Base-by-base conservation (phyloP, 208 protist genomes). In the Leishmania major region DNA sequence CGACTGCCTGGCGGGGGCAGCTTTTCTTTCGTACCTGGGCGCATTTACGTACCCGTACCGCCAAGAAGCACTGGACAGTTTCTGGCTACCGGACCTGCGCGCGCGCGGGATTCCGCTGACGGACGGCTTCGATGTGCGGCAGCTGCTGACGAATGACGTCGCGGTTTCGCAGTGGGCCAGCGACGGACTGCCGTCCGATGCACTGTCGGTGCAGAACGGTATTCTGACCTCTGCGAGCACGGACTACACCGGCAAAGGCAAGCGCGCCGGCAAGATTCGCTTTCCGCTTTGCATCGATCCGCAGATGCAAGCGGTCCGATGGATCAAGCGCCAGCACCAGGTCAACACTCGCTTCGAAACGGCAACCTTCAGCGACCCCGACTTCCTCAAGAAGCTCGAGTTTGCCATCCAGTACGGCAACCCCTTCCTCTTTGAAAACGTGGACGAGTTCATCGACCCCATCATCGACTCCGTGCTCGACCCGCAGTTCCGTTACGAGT, bases 211-310 rank as follows among this genome's bases (percentile, higher is more conserved):
- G 51, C 98, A 99, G 86, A 99, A 99, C 88, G 99, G 99, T 84
- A 99, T 99, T 71, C 90, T 99, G 35, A 99, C 98, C 17, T 94
- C 92, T 19, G 88, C 99, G 67, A 96, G 93, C 73, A 97, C 92
- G 40, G 88, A 95, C 84, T 91, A 92, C 84, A 91, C 88, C 60
- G 94, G 93, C 37, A 94, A 92, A 73, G 94, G 93, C 62, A 94
- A 91, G 81, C 91, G 91, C 35, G 86, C 92, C 13, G 93, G 94
- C 53, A 94, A 94, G 83, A 94, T 97, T 71, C 94, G 98, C 47
- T 99, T 99, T 84, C 99, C 99, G 47, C 93, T 99, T 51, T 99
- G 98, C 85, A 99, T 99, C 78, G 99, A 99, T 87, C 99, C 99
- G 35, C 99, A 99, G 91, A 97, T 99, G 95, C 99, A 99, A 90